These are phyloP conservation scores for Sugiyamaella chiloensis DNA, from an alignment of 805 yeast genomes.

Conservation along the genomic window DNA sequence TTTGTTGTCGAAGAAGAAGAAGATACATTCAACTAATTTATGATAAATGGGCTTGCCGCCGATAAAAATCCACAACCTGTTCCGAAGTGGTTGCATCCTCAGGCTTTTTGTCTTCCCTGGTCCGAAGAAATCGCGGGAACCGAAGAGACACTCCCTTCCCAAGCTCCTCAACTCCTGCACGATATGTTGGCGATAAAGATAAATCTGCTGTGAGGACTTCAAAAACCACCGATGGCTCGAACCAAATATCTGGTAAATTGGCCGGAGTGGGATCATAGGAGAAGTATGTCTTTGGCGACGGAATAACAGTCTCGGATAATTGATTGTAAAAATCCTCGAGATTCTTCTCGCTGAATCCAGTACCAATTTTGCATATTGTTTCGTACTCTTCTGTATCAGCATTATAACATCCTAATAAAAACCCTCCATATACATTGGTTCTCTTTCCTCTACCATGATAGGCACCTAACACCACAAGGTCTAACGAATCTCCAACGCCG, in stretches of 20 bases:
- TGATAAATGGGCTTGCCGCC: constrained; percentile 52
- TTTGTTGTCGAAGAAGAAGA: constrained; percentile 22
- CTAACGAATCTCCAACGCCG: constrained; percentile 95
- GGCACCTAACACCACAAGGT: constrained; percentile 90
- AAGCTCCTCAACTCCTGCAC: constrained; percentile 69
- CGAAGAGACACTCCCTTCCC: constrained; percentile 85
- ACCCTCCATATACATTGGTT: constrained; percentile 94
- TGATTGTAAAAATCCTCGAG: constrained; percentile 56
- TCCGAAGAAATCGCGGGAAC: constrained; percentile 80
- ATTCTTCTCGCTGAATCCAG: constrained; percentile 90
- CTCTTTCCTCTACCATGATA: constrained; percentile 92
- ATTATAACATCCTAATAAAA: constrained; percentile 84
- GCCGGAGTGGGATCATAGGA: constrained; percentile 61
- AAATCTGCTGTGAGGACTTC: constrained; percentile 91
- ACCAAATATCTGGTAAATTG: constrained; percentile 90
- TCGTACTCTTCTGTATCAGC: constrained; percentile 90
- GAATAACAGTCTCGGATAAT: constrained; percentile 64
- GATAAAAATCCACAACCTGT: constrained; percentile 80
- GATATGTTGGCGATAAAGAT: constrained; percentile 82
- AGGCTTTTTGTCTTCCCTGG: constrained; percentile 80
- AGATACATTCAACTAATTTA: constrained; percentile 11
- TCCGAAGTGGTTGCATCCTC: constrained; percentile 86
- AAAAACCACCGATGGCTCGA: constrained; percentile 78
- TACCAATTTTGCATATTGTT: constrained; percentile 94
- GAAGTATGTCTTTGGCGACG: constrained; percentile 62